These are phyloP conservation scores for Verticillium longisporum DNA, from an alignment of 2,329 filamentous ascomycete genomes.

Conservation along the genomic window DNA sequence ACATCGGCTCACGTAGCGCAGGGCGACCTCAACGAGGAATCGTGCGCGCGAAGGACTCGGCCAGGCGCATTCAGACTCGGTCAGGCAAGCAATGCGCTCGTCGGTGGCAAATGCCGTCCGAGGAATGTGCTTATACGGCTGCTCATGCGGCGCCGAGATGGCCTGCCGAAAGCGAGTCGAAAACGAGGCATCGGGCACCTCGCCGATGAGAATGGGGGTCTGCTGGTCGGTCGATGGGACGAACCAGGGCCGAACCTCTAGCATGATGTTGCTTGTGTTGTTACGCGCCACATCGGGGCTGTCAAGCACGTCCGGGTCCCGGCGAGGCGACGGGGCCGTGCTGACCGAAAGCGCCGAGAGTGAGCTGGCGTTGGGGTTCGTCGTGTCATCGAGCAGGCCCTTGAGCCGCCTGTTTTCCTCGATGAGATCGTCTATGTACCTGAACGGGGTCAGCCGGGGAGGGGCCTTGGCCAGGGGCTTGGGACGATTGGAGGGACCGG, in stretches of 20 bases:
- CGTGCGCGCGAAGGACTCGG: slow-evolving; percentile 29
- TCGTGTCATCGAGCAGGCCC: slow-evolving; percentile 1
- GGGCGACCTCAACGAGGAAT: slow-evolving; percentile 29
- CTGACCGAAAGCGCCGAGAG: neutral
- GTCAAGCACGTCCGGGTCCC: slow-evolving; percentile 2
- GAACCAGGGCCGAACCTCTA: slow-evolving; percentile 24
- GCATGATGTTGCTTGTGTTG: slow-evolving; percentile 10
- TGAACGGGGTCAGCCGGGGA: slow-evolving; percentile 1
- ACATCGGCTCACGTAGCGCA: slow-evolving; percentile 29
- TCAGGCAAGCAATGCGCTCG: slow-evolving; percentile 17
- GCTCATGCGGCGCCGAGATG: slow-evolving; percentile 17
- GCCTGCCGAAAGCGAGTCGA: slow-evolving; percentile 28
- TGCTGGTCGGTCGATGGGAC: slow-evolving; percentile 23
- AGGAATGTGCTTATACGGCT: slow-evolving; percentile 22
- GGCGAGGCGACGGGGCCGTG: neutral
- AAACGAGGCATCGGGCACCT: slow-evolving; percentile 27
- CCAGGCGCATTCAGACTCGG: slow-evolving; percentile 25
- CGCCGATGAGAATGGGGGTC: slow-evolving; percentile 26
- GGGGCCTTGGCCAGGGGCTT: neutral
- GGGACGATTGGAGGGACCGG: neutral
- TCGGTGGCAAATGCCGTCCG: slow-evolving; percentile 25
- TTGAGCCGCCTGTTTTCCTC: slow-evolving; percentile 24
- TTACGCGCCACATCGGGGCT: slow-evolving; percentile 6
- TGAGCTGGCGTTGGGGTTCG: neutral
- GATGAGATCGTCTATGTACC: slow-evolving; percentile 26